Evolutionary conservation across 306 rosid species (phyloP).

Genomic region (Echinosophora koreensis): DNA sequence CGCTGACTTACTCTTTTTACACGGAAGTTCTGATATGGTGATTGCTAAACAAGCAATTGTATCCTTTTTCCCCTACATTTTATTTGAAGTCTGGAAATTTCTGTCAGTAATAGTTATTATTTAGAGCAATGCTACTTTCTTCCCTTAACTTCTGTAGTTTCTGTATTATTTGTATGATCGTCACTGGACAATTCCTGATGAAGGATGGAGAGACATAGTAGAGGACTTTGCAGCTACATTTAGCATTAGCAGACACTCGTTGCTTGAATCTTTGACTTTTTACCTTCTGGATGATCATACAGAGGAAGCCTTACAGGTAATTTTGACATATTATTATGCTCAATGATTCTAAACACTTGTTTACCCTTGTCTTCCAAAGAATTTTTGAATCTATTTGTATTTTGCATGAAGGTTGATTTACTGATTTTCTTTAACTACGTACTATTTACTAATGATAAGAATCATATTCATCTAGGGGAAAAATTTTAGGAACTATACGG

Average conservation of each 20-base stretch:
- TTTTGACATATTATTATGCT: slow-evolving; percentile 33
- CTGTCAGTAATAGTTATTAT: slow-evolving; percentile 35
- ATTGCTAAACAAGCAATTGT: slow-evolving; percentile 98
- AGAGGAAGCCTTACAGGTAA: slow-evolving; percentile 89
- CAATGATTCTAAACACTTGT: slow-evolving; percentile 27
- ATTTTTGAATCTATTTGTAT: slow-evolving; percentile 36
- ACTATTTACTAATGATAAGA: neutral
- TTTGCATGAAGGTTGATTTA: slow-evolving; percentile 5
- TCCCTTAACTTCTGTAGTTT: slow-evolving; percentile 79
- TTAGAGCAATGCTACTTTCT: slow-evolving; percentile 19
- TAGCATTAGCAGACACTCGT: slow-evolving; percentile 73
- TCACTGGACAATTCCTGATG: slow-evolving; percentile 89
- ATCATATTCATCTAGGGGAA: slow-evolving; percentile 28
- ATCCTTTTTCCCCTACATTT: slow-evolving; percentile 65
- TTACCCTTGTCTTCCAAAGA: slow-evolving; percentile 18
- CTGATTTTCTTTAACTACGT: neutral
- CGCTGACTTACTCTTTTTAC: slow-evolving; percentile 84
- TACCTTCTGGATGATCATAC: slow-evolving; percentile 88
- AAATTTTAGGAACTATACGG: slow-evolving; percentile 22
- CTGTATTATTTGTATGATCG: slow-evolving; percentile 94
- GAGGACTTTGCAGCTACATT: slow-evolving; percentile 91
- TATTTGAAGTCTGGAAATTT: slow-evolving; percentile 20
- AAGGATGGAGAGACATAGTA: slow-evolving; percentile 76
- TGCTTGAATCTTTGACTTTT: slow-evolving; percentile 83
- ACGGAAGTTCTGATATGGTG: slow-evolving; percentile 84